Conservation (phyloP, 2,329 filamentous ascomycete species). For the Neofusicoccum cordaticola region DNA sequence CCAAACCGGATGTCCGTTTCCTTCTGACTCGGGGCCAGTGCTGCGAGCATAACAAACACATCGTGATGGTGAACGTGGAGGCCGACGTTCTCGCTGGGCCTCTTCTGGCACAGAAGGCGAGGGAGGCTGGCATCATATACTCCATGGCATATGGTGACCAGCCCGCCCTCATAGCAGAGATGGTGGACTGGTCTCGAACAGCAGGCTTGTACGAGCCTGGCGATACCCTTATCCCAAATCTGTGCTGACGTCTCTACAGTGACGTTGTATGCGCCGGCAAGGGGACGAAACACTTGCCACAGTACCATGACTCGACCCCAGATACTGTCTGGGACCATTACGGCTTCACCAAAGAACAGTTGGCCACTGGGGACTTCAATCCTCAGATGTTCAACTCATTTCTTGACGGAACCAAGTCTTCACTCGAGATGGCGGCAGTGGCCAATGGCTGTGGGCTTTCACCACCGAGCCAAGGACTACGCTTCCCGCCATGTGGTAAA, state of each 20-base stretch:
- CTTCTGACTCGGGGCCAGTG: conserved; percentile 22
- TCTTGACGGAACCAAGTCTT: conserved; percentile 49
- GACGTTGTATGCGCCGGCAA: conserved; percentile 47
- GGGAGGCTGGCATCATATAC: conserved; percentile 48
- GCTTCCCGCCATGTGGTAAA: conserved; percentile 45
- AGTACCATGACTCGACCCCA: conserved; percentile 47
- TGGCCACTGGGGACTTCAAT: conserved; percentile 44
- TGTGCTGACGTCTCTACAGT: background rate
- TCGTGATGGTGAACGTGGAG: conserved; percentile 50
- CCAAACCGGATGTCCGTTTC: too few species aligned
- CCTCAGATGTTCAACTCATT: conserved; percentile 51
- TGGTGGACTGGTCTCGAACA: conserved; percentile 45
- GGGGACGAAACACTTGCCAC: conserved; percentile 47
- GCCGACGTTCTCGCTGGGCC: conserved; percentile 46
- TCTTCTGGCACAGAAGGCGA: conserved; percentile 40
- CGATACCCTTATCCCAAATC: fast-evolving
- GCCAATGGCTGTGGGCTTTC: conserved; percentile 45
- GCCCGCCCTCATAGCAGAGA: conserved; percentile 44
- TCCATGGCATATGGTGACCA: conserved; percentile 49
- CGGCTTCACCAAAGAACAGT: conserved; percentile 46
- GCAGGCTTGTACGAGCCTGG: conserved; percentile 34
- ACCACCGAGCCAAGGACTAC: conserved; percentile 40
- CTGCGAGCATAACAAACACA: conserved; percentile 50
- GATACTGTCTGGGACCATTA: conserved; percentile 49
- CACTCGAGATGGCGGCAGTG: conserved; percentile 49